Evolutionary conservation across 164 flowering plant genomes (phyloP).

Genomic region (Euptelea pleiosperma): DNA sequence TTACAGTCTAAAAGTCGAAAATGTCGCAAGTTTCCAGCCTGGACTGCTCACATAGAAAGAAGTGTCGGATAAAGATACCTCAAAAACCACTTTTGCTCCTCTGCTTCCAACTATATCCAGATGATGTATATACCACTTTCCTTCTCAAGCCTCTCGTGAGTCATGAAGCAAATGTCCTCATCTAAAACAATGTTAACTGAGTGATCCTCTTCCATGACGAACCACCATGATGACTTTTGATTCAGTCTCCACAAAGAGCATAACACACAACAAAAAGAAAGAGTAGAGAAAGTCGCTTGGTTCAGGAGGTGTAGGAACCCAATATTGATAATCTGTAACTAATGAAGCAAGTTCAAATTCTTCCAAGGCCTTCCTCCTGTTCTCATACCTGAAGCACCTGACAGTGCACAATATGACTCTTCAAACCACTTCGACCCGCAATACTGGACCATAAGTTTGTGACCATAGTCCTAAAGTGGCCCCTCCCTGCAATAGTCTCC

Average conservation of each 20-base stretch:
- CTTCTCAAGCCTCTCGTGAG: neutral
- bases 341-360: neutral
- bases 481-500: conserved; percentile 78
- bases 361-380: neutral
- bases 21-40: neutral
- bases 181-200: neutral
- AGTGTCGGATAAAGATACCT: neutral
- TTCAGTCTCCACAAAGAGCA: conserved; percentile 5
- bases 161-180: neutral
- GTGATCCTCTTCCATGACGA: neutral
- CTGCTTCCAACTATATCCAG: too few relatives aligned
- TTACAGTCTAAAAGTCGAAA: neutral
- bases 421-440: conserved; percentile 73
- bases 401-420: conserved; percentile 89
- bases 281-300: neutral
- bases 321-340: neutral
- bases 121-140: neutral
- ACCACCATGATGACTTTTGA: neutral
- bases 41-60: neutral
- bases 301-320: neutral
- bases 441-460: conserved; percentile 80
- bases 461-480: conserved; percentile 63
- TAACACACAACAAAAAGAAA: neutral
- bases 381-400: conserved; percentile 92
- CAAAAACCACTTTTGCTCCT: neutral